Conservation (phyloP, 192 early-diverging fungal species). For the Podila horticola region DNA sequence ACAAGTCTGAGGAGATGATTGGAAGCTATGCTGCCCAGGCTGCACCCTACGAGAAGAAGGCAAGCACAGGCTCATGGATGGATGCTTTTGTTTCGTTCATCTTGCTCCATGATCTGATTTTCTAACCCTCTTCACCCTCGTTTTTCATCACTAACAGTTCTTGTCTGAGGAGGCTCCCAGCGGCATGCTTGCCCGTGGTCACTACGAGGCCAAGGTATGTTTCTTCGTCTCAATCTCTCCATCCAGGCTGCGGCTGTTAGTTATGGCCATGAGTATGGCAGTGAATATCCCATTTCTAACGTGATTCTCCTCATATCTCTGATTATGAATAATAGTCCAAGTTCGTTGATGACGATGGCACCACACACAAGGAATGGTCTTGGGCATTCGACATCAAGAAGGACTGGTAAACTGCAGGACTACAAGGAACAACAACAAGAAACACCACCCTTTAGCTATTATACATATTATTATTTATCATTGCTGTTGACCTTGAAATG, state of each 20-base stretch:
- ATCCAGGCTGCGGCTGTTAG: too few species aligned
- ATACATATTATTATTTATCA: too few species aligned
- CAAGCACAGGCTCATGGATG: conserved; percentile 12
- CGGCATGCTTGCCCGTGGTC: conserved; percentile 92
- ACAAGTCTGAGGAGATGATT: conserved; percentile 96
- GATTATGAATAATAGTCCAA: conserved; percentile 62
- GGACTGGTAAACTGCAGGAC: conserved; percentile 70
- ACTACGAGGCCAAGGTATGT: conserved; percentile 82
- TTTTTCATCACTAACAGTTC: conserved; percentile 64
- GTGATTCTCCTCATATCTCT: too few species aligned
- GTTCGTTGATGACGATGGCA: conserved; percentile 94
- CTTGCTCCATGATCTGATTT: neutral
- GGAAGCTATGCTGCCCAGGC: conserved; percentile 91
- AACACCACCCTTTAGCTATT: neutral
- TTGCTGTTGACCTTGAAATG: too few species aligned
- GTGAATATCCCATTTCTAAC: too few species aligned
- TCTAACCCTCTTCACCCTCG: neutral
- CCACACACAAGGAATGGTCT: conserved; percentile 81
- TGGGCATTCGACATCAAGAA: conserved; percentile 94
- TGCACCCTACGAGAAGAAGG: conserved; percentile 86
- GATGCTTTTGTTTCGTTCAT: neutral
- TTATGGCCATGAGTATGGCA: too few species aligned
- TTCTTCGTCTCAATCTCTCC: conserved; percentile 11
- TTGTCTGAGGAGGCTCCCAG: conserved; percentile 86
- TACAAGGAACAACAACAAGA: neutral